Conservation (phyloP, 2,329 filamentous ascomycete species). For the Triangularia verruculosa region DNA sequence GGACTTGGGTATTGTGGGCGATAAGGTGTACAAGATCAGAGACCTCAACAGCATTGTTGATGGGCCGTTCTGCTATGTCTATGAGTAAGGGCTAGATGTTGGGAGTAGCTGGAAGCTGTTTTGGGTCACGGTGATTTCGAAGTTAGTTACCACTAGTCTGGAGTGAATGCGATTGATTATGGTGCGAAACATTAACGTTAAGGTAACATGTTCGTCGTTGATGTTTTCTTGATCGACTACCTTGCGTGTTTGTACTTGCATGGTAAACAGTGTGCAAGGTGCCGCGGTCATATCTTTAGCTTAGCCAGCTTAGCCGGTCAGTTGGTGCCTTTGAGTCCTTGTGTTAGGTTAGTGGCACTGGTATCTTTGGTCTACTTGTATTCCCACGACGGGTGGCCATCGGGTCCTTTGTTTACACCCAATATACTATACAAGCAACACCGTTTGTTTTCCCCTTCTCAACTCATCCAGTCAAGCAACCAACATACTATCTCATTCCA, state of each 20-base stretch:
- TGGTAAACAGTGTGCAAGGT: no score
- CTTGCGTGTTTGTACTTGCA: background rate
- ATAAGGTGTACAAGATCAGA: slow-evolving; percentile 27
- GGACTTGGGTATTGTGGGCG: slow-evolving; percentile 27
- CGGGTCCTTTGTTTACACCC: background rate
- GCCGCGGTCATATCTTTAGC: no score
- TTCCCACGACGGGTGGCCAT: background rate
- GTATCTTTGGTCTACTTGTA: background rate
- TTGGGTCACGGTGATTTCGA: no score
- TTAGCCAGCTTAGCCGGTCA: no score
- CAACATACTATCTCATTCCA: background rate
- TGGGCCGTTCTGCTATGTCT: slow-evolving; percentile 30
- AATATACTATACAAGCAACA: background rate
- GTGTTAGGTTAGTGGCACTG: background rate
- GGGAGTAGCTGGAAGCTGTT: background rate
- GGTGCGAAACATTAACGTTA: background rate
- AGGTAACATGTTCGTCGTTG: background rate
- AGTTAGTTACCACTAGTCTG: no score
- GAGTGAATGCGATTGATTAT: background rate
- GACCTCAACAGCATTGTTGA: slow-evolving; percentile 28
- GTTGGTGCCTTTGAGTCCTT: no score
- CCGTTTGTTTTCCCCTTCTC: background rate
- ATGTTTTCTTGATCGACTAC: background rate
- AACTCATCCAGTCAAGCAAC: background rate
- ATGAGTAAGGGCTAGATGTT: slow-evolving; percentile 25